These are phyloP conservation scores for Suhomyces sp. DNA, from an alignment of 805 yeast genomes.

Conservation along the genomic window DNA sequence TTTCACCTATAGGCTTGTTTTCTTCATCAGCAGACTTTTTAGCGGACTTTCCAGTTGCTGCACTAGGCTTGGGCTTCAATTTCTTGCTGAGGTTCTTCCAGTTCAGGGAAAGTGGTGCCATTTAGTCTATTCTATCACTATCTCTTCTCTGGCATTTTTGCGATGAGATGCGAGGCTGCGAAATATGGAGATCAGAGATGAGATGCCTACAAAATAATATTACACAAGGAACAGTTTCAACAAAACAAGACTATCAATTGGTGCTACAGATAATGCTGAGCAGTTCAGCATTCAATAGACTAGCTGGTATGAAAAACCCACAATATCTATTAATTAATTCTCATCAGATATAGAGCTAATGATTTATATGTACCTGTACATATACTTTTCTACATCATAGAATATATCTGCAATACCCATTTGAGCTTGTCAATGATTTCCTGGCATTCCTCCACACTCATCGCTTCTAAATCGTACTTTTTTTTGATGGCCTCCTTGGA, in stretches of 20 bases:
- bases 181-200: not conserved
- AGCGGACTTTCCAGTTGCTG: no score
- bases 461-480: slow-evolving; percentile 80
- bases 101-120: slow-evolving; percentile 19
- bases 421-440: slow-evolving; percentile 75
- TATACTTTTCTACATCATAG: slow-evolving; percentile 19
- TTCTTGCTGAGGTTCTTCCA: slow-evolving; percentile 19
- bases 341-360: no score
- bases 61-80: slow-evolving; percentile 1
- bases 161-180: not conserved
- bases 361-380: not conserved
- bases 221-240: no score
- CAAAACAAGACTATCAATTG: no score
- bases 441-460: slow-evolving; percentile 53
- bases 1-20: not conserved
- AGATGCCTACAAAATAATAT: not conserved
- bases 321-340: no score
- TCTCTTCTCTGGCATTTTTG: not conserved
- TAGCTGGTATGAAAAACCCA: no score
- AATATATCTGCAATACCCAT: slow-evolving; percentile 55
- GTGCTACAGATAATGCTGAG: no score
- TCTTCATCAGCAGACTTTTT: not conserved
- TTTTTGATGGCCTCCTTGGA: slow-evolving; percentile 58
- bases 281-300: no score
- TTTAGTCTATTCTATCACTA: not conserved